Evolutionary conservation across 2,329 filamentous ascomycete genomes (phyloP), one percentile per base, ranked within the genome.

Genomic region (Graphilbum sp.): DNA sequence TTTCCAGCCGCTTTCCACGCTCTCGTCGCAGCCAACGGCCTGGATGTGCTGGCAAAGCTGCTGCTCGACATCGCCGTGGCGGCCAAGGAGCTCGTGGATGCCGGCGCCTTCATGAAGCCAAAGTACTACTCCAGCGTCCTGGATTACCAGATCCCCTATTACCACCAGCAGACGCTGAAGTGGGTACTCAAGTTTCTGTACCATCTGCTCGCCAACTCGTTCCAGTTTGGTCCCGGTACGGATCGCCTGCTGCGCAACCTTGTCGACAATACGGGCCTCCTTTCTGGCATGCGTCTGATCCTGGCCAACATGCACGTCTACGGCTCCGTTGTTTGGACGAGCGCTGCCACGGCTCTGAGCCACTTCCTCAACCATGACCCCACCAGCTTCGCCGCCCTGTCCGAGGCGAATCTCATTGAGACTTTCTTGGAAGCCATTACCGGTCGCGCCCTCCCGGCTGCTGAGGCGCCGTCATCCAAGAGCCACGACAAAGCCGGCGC

Each of bases 291-390:
- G 36, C 77, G 83, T 38, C 69, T 76, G 29, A 83, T 98, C 34
- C 80, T 95, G 45, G 75, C 79, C 45, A 80, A 93, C 49, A 78
- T 82, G 29, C 66, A 66, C 37, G 66, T 77, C 29, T 99, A 87
- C 53, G 90, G 90, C 12, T 90, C 88, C 2, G 79, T 90, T 42
- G 85, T 96, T 5, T 99, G 90, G 90, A 94, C 86, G 35, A 87
- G 87, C 54, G 81, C 86, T 7, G 84, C 94, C 44, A 87, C 79
- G 39, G 88, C 95, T 40, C 64, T 98, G 36, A 90, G 84, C 52
- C 88, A 85, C 49, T 98, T 98, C 57, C 93, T 99, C 50, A 92
- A 99, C 59, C 95, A 96, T 52, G 90, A 98, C 51, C 90, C 90
- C 0, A 98, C 90, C 1, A 98, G 90, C 56, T 98, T 94, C 54